Evolutionary conservation across 1,139 yeast genomes (phyloP).

Genomic region (Taphrina confusa): DNA sequence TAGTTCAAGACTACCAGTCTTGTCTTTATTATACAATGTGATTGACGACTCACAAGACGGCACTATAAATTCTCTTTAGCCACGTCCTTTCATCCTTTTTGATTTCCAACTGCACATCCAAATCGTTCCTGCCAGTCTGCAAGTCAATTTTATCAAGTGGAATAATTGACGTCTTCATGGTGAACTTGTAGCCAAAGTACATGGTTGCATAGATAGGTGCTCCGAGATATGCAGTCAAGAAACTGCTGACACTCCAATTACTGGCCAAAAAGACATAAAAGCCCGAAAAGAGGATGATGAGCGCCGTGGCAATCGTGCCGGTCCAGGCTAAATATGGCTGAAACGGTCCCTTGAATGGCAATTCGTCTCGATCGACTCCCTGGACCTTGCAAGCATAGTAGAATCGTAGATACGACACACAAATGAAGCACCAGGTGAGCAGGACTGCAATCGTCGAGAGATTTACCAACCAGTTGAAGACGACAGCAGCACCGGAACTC

Average conservation of each 20-base stretch:
- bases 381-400: slow-evolving; percentile 39
- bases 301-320: slow-evolving; percentile 53
- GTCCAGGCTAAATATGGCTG: slow-evolving; percentile 59
- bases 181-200: slow-evolving; percentile 57
- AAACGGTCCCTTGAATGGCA: slow-evolving; percentile 52
- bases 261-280: slow-evolving; percentile 65
- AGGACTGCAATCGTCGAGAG: slow-evolving; percentile 65
- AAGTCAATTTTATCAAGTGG: slow-evolving; percentile 37
- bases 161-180: slow-evolving; percentile 42
- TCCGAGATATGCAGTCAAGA: slow-evolving; percentile 59
- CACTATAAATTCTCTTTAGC: neutral
- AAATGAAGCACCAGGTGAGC: slow-evolving; percentile 56
- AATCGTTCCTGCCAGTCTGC: slow-evolving; percentile 34
- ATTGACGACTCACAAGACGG: neutral
- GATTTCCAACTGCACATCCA: slow-evolving; percentile 9
- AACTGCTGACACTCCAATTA: slow-evolving; percentile 61
- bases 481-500: slow-evolving; percentile 63
- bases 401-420: slow-evolving; percentile 47
- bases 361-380: slow-evolving; percentile 36
- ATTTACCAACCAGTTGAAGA: slow-evolving; percentile 81
- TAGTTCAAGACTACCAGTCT: too few relatives aligned
- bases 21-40: too few relatives aligned
- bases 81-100: neutral
- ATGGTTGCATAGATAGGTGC: slow-evolving; percentile 54
- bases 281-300: slow-evolving; percentile 67